Conservation (phyloP, 306 rosid species). For the Sicyos edulis region DNA sequence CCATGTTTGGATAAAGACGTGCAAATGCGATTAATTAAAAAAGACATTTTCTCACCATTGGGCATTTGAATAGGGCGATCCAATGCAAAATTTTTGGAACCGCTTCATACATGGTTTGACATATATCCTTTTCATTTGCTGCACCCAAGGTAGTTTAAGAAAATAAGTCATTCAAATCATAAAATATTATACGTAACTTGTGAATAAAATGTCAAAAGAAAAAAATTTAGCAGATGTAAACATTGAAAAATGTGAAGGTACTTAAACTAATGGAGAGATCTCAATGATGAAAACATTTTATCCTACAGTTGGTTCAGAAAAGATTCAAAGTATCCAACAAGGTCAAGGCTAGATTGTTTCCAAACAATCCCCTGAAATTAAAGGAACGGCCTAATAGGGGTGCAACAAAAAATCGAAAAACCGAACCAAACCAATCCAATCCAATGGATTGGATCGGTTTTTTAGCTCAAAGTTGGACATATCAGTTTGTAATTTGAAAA, state of each 20-base stretch:
- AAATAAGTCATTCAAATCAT: not conserved
- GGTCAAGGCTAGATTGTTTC: not conserved
- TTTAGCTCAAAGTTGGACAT: no score
- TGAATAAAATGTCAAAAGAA: not conserved
- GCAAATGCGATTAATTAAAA: slow-evolving; percentile 6
- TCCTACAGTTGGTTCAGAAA: not conserved
- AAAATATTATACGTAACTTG: not conserved
- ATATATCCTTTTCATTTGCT: slow-evolving; percentile 61
- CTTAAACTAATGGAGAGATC: slow-evolving; percentile 10
- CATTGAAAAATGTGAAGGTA: not conserved
- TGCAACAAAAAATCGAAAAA: no score
- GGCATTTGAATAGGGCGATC: slow-evolving; percentile 56
- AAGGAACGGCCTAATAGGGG: not conserved
- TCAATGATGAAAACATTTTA: not conserved
- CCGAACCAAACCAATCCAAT: no score
- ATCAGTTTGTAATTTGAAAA: no score
- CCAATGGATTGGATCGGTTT: no score
- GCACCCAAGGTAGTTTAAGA: slow-evolving; percentile 24
- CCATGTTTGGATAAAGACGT: not conserved
- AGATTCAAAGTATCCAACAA: not conserved
- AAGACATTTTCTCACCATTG: slow-evolving; percentile 42
- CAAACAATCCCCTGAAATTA: not conserved
- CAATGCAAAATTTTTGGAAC: slow-evolving; percentile 67
- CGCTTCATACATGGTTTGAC: slow-evolving; percentile 55
- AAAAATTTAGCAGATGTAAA: not conserved